phyloP scores from a whole-genome alignment of 2,329 filamentous ascomycete genomes.

The Bertia moriformis region DNA sequence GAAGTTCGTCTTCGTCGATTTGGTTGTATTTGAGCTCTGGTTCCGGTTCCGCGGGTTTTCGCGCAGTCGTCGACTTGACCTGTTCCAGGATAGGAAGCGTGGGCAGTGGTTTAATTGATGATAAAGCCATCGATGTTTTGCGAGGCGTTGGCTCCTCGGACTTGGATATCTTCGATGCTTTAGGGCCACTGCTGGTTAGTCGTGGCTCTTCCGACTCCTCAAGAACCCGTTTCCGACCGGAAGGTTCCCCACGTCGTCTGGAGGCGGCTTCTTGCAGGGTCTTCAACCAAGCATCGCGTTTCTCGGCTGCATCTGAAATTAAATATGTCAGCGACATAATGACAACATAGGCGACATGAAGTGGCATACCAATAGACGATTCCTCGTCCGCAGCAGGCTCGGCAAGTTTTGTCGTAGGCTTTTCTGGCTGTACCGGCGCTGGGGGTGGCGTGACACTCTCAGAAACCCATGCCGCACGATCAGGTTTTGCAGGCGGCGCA shows the following conservation, averaged over 20 bases:
- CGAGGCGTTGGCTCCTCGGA: constrained; percentile 5
- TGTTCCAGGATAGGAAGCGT: constrained; percentile 18
- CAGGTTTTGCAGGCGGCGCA: no score
- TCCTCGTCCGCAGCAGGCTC: no score
- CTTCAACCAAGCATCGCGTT: constrained; percentile 7
- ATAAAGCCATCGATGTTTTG: constrained; percentile 12
- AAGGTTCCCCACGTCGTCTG: constrained; percentile 8
- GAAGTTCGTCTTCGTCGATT: constrained; percentile 23
- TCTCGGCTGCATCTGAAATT: constrained; percentile 3
- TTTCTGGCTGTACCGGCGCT: no score
- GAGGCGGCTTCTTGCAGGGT: constrained; percentile 9
- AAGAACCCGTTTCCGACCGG: constrained; percentile 1
- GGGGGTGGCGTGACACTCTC: no score
- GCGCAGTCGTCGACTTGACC: constrained; percentile 11
- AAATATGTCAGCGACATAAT: no score
- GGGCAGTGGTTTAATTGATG: constrained; percentile 14
- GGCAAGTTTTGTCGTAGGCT: no score
- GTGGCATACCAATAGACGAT: no score
- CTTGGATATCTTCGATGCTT: constrained; percentile 10
- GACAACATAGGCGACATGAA: no score
- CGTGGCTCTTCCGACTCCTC: constrained; percentile 2
- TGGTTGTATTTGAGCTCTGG: constrained; percentile 7
- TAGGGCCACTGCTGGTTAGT: constrained; percentile 6
- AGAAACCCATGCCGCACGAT: no score
- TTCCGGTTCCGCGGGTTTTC: constrained; percentile 7